Percentiles rank a stretch among this genome's conserved stretches.
Conservation (phyloP, 805 yeast genomes). For the Schwanniomyces sp. region DNA sequence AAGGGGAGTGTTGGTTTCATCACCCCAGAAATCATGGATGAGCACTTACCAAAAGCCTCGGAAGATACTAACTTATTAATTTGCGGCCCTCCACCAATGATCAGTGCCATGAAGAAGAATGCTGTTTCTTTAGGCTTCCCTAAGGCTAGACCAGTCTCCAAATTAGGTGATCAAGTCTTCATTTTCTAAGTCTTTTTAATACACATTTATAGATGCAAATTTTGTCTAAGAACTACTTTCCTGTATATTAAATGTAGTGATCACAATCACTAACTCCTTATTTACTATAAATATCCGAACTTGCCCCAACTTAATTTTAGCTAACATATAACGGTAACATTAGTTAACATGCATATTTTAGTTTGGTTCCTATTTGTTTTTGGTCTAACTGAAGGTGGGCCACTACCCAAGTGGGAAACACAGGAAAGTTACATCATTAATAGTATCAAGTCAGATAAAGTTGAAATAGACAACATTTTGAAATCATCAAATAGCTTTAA, state of each 20-base stretch:
- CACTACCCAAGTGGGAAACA: slow-evolving; percentile 16
- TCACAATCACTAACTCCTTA: not conserved
- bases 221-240: not conserved
- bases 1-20: slow-evolving; percentile 76
- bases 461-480: slow-evolving; percentile 24
- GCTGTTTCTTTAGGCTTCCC: slow-evolving; percentile 72
- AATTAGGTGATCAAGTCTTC: slow-evolving; percentile 87
- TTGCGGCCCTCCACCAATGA: slow-evolving; percentile 96
- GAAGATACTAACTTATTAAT: slow-evolving; percentile 68
- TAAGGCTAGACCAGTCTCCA: slow-evolving; percentile 86
- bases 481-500: slow-evolving; percentile 21
- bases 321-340: not conserved
- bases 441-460: slow-evolving; percentile 16
- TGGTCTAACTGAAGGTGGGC: slow-evolving; percentile 4
- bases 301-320: not conserved
- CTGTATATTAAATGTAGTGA: not conserved
- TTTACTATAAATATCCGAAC: not conserved
- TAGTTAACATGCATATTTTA: not conserved
- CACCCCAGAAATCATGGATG: slow-evolving; percentile 68
- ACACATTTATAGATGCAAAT: not conserved
- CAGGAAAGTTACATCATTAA: slow-evolving; percentile 19
- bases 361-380: not conserved
- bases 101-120: slow-evolving; percentile 77
- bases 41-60: slow-evolving; percentile 60
- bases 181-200: slow-evolving; percentile 53